A percentile compares a stretch with the other conserved stretches of the same genome.
Evolutionary conservation across 352 stramenopile genomes (phyloP).

Genomic region (Pythium rhizo-oryzae): DNA sequence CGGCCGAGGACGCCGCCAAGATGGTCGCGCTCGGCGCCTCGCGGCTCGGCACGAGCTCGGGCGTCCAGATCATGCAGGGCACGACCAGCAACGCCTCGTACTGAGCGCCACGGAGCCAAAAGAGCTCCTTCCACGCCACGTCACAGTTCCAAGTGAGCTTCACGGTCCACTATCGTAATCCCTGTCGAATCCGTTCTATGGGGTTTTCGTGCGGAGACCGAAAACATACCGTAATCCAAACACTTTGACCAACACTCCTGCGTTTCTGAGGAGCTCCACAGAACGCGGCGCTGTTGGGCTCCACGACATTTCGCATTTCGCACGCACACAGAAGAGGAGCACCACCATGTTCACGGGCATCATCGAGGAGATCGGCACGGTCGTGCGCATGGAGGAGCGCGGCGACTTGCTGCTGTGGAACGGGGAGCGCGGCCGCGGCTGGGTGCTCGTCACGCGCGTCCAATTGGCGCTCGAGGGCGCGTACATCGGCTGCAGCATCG

Average conservation of each 20-base stretch:
- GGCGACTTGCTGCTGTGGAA: constrained; percentile 96
- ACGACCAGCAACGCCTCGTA: constrained; percentile 34
- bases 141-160: constrained; percentile 5
- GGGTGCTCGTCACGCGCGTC: constrained; percentile 88
- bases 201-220: neutral
- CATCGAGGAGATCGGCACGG: constrained; percentile 97
- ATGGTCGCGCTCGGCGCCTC: constrained; percentile 79
- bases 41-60: constrained; percentile 66
- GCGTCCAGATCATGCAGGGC: constrained; percentile 67
- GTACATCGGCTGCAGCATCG: constrained; percentile 95
- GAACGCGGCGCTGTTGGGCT: neutral
- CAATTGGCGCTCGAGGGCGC: constrained; percentile 82
- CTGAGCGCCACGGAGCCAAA: constrained; percentile 5
- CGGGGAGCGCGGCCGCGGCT: constrained; percentile 87
- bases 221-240: neutral
- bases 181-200: constrained; percentile 15
- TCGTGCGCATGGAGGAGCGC: constrained; percentile 91
- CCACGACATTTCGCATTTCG: neutral
- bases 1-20: constrained; percentile 55
- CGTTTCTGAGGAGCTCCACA: constrained; percentile 5
- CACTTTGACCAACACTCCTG: constrained; percentile 21
- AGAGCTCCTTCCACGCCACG: neutral
- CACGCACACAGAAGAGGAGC: too few species aligned
- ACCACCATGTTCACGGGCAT: constrained; percentile 98
- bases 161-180: constrained; percentile 5